Evolutionary conservation across 2,329 filamentous ascomycete genomes (phyloP).

Genomic region (Cercospora sp.): DNA sequence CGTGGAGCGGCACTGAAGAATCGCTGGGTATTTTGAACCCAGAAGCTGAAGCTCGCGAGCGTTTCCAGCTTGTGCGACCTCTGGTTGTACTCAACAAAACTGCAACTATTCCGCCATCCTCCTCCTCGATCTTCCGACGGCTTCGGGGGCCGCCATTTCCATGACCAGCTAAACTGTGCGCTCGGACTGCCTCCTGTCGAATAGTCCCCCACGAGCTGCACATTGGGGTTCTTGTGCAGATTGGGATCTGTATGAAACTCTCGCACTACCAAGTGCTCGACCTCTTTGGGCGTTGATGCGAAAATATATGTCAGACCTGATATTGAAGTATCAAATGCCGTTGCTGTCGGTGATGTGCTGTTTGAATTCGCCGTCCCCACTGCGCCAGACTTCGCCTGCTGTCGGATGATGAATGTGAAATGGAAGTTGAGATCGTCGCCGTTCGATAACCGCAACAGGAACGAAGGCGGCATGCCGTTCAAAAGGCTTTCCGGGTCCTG

Average conservation of each 20-base stretch:
- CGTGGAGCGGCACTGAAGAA: constrained; percentile 47
- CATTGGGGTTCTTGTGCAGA: constrained; percentile 94
- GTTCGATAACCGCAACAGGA: constrained; percentile 82
- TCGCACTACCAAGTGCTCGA: constrained; percentile 89
- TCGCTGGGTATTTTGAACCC: constrained; percentile 68
- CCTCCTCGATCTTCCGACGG: constrained; percentile 75
- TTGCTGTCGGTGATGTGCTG: constrained; percentile 15
- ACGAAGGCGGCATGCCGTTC: constrained; percentile 58
- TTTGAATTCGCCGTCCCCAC: constrained; percentile 17
- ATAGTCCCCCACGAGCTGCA: constrained; percentile 91
- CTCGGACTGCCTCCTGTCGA: constrained; percentile 78
- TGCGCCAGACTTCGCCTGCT: constrained; percentile 45
- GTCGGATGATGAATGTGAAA: constrained; percentile 81
- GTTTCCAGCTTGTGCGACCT: constrained; percentile 85
- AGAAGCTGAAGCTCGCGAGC: constrained; percentile 90
- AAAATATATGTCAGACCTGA: constrained; percentile 91
- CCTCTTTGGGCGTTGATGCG: constrained; percentile 78
- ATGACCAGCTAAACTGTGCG: constrained; percentile 89
- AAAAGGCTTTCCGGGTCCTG: constrained; percentile 75
- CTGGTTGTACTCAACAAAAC: constrained; percentile 96
- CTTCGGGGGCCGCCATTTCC: constrained; percentile 95
- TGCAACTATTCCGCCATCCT: constrained; percentile 95
- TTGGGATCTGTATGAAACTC: constrained; percentile 98
- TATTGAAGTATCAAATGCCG: constrained; percentile 68
- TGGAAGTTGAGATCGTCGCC: constrained; percentile 92